Conservation (phyloP, 805 yeast species). For the Saturnispora quitensis region DNA sequence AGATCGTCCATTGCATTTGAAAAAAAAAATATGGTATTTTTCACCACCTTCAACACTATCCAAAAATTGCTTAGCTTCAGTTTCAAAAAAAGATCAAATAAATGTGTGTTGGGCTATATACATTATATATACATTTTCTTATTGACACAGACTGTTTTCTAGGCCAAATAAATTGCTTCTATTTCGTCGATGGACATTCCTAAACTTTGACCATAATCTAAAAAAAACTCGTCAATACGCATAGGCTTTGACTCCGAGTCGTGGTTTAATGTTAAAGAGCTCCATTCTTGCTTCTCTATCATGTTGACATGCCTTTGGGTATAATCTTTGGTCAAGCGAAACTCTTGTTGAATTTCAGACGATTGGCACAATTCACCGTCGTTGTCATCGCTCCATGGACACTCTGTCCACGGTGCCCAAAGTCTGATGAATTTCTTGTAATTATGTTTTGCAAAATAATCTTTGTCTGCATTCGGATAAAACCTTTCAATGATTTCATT, state of each 20-base stretch:
- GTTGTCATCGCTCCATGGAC: slow-evolving; percentile 18
- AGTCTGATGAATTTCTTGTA: slow-evolving; percentile 44
- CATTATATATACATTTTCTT: too few relatives aligned
- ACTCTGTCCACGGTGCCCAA: slow-evolving; percentile 38
- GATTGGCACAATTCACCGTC: slow-evolving; percentile 21
- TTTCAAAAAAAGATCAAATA: not conserved
- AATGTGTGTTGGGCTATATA: not conserved
- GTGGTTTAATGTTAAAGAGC: slow-evolving; percentile 10
- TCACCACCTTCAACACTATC: not conserved
- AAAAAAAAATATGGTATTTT: not conserved
- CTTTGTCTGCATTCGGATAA: slow-evolving; percentile 31
- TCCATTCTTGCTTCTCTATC: slow-evolving; percentile 8
- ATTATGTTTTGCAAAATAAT: slow-evolving; percentile 28
- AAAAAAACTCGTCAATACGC: slow-evolving; percentile 22
- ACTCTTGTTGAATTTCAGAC: slow-evolving; percentile 25
- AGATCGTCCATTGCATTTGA: not conserved
- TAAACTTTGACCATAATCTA: slow-evolving; percentile 16
- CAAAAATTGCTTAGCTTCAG: not conserved
- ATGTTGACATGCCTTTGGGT: slow-evolving; percentile 20
- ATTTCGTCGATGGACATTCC: slow-evolving; percentile 10
- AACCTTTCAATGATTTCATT: slow-evolving; percentile 38
- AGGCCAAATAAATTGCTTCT: slow-evolving; percentile 4
- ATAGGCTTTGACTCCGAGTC: slow-evolving; percentile 21
- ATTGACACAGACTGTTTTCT: not conserved
- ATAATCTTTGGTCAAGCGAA: slow-evolving; percentile 22